phyloP scores from a whole-genome alignment of 2,329 filamentous ascomycete genomes.

The Botrytis squamosa region DNA sequence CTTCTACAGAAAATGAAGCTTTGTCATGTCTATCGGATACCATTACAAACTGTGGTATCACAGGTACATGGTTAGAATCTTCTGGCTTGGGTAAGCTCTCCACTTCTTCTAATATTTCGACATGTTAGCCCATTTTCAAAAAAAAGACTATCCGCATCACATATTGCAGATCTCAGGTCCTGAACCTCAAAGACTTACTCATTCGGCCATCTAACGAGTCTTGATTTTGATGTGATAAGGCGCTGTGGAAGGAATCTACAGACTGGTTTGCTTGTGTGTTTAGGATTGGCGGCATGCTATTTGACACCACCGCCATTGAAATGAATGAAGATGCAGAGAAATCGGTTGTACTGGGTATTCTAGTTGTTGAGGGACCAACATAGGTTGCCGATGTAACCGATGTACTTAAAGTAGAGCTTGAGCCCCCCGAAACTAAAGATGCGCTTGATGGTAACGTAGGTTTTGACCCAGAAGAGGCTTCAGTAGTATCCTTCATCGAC shows the following conservation, averaged over 20 bases:
- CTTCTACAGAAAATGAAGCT: not conserved
- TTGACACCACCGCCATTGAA: constrained; percentile 2
- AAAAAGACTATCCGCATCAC: not conserved
- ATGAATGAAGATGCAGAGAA: not conserved
- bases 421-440: not conserved
- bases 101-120: not conserved
- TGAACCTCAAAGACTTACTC: not conserved
- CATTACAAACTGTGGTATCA: not conserved
- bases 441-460: not conserved
- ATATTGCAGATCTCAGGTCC: not conserved
- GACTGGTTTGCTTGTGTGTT: constrained; percentile 20
- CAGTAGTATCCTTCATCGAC: not conserved
- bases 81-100: not conserved
- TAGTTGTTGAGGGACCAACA: not conserved
- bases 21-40: not conserved
- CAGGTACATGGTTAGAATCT: not conserved
- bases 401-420: not conserved
- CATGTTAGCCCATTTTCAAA: not conserved
- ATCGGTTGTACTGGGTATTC: not conserved
- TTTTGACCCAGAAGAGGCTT: not conserved
- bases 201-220: not conserved
- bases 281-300: not conserved
- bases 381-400: not conserved
- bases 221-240: constrained; percentile 11
- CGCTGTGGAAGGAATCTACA: constrained; percentile 23